These are phyloP conservation scores for Juncus effusus DNA, from an alignment of 176 grass and related monocot species.

Conservation along the genomic window DNA sequence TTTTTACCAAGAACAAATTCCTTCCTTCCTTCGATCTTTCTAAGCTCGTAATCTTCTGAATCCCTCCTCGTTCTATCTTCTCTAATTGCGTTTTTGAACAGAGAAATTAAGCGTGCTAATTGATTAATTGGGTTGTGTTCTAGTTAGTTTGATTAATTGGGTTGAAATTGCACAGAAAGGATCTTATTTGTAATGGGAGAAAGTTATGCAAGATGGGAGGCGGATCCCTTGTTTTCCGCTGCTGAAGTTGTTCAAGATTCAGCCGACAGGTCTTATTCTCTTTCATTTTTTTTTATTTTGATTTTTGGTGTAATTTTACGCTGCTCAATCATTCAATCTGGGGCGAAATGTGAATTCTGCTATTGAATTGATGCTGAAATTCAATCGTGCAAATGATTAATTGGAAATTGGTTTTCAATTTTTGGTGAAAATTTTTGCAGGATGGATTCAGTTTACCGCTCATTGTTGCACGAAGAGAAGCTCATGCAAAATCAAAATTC, in stretches of 20 bases:
- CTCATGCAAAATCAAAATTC: conserved; percentile 35
- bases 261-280: conserved; percentile 53
- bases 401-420: neutral
- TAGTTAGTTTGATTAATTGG: too few relatives aligned
- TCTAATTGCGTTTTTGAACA: conserved; percentile 3
- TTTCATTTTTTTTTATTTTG: conserved; percentile 16
- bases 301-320: neutral
- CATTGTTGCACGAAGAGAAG: conserved; percentile 79
- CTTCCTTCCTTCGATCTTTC: neutral
- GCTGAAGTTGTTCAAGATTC: conserved; percentile 93
- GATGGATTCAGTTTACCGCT: conserved; percentile 72
- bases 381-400: neutral
- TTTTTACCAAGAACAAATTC: too few relatives aligned
- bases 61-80: neutral
- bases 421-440: conserved; percentile 38
- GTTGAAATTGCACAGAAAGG: neutral
- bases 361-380: too few relatives aligned
- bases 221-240: conserved; percentile 77
- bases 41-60: neutral
- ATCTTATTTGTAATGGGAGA: conserved; percentile 49
- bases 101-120: neutral
- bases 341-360: conserved; percentile 7
- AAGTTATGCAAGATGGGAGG: conserved; percentile 73
- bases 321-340: too few relatives aligned
- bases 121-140: neutral